phyloP scores from a whole-genome alignment of 768 basidiomycete genomes.

The Lentinus brumalis region DNA sequence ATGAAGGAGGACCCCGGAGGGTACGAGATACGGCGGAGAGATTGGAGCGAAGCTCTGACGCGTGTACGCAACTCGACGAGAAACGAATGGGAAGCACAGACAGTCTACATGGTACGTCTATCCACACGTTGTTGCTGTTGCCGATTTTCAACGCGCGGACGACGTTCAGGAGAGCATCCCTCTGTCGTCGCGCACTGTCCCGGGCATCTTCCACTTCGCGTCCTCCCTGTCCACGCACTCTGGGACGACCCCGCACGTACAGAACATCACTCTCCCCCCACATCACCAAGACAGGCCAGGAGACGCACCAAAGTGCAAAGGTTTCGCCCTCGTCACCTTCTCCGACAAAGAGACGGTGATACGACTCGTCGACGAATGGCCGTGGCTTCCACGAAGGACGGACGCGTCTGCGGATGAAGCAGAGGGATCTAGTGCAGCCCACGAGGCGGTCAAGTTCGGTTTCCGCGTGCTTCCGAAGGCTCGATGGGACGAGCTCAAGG shows the following conservation, averaged over 20 bases:
- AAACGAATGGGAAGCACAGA: conserved; percentile 62
- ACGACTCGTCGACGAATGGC: conserved; percentile 53
- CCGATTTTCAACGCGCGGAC: too few species aligned
- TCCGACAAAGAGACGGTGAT: conserved; percentile 40
- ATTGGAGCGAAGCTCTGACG: conserved; percentile 36
- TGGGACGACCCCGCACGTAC: conserved; percentile 43
- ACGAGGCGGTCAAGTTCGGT: conserved; percentile 59
- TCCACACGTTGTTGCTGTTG: too few species aligned
- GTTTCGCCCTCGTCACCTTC: conserved; percentile 74
- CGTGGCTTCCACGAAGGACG: conserved; percentile 48
- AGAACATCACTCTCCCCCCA: conserved; percentile 51
- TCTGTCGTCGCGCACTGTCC: conserved; percentile 47
- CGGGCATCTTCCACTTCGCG: conserved; percentile 52
- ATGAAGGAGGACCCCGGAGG: conserved; percentile 44
- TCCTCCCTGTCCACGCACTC: conserved; percentile 1
- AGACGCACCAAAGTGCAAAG: conserved; percentile 62
- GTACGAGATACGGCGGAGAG: conserved; percentile 66
- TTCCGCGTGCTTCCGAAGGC: conserved; percentile 58
- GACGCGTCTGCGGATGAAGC: not conserved
- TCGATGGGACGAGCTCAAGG: conserved; percentile 64
- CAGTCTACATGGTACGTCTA: conserved; percentile 65
- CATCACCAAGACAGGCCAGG: conserved; percentile 65
- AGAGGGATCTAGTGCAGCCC: not conserved
- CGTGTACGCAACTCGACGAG: conserved; percentile 33
- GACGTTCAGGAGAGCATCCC: conserved; percentile 72